Base-by-base conservation (phyloP, 495 filamentous ascomycete genomes). In the Aspergillus olivimuriae region DNA sequence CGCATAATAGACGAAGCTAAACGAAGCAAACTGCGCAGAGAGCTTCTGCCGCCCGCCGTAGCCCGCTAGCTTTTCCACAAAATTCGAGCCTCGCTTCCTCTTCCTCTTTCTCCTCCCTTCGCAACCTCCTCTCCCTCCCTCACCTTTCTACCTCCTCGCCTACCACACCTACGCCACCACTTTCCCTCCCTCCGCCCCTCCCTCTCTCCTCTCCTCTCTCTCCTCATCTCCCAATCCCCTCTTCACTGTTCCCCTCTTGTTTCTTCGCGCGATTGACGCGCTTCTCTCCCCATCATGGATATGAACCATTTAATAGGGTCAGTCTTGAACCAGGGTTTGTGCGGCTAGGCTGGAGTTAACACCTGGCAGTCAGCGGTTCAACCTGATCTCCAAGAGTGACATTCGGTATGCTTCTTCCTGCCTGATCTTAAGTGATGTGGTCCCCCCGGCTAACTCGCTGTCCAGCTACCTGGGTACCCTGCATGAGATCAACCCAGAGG, bases 401-500 rank as follows among this genome's bases (percentile, higher is more conserved):
- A 96, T 99, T 67, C 86, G 89, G 86, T 94, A 70, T 48, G 81
- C n/a, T 62, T 23, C 17, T 23, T 40, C 20, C 20, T 28, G 23
- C 17, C 11, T 12, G 9, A 14, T 4, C 4, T 6, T 42, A 8
- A n/a, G 26, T 40, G 2, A 6, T 7, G 21, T 14, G 2, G 36
- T 8, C 22, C 14, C 15, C 14, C n/a, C 17, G 5, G 23, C 37
- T 15, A n/a, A n/a, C n/a, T 44, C 52, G 51, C 19, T 22, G 37
- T 22, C 44, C 45, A 95, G 90, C 53, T 98, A 98, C 74, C 88
- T 94, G 51, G 92, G 92, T 48, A 89, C 85, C 34, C 78, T 99
- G 23, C 87, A 95, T 70, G 88, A 96, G 63, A 97, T 99, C 81
- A 95, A 94, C 67, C 94, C 92, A 36, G 89, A 95, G 61, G 84